Base-by-base conservation (phyloP, 2,329 filamentous ascomycete species). In the Xylaria sp. region DNA sequence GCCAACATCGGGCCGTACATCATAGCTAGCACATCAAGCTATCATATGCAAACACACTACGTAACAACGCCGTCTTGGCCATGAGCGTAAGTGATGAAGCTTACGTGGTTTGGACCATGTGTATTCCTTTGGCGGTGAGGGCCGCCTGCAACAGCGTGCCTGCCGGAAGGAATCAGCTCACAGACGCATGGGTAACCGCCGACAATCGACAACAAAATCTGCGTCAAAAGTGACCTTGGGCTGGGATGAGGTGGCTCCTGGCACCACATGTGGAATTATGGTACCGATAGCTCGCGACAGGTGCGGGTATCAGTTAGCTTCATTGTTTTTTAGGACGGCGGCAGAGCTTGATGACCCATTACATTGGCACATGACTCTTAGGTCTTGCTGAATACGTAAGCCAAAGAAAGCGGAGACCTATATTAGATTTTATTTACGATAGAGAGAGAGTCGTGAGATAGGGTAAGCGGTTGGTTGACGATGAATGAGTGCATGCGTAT, bases 31-130 rank as follows among this genome's bases (percentile, higher is more conserved):
- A n/a, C n/a, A n/a, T n/a, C n/a, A n/a, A n/a, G n/a, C n/a, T 35
- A 27, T 19, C 21, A 49, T 6, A 15, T 23, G 7, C 5, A 23
- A 47, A 55, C 6, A 17, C 11, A 37, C n/a, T n/a, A n/a, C n/a
- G 23, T 27, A 25, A 37, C 38, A 35, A 38, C 15, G 37, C 40
- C 37, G 43, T 31, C 43, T 46, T 23, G 46, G 23, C 33, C 15
- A n/a, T 19, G 9, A 25, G 47, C 23, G 10, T 56, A 27, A 27
- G 27, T 27, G 38, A 25, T 27, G 37, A 41, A 27, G 53, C 53
- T 61, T 51, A 61, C 58, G 58, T 52, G 25, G 53, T 52, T 47
- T 9, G 11, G 27, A 17, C 27, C 25, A 33, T 17, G 35, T 17
- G 31, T 17, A 17, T 21, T 35, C 27, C 29, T 56, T 31, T 17